A percentile compares a stretch with the other conserved stretches of the same genome.
Evolutionary conservation across 306 rosid genomes (phyloP).

Genomic region (Parietaria judaica): DNA sequence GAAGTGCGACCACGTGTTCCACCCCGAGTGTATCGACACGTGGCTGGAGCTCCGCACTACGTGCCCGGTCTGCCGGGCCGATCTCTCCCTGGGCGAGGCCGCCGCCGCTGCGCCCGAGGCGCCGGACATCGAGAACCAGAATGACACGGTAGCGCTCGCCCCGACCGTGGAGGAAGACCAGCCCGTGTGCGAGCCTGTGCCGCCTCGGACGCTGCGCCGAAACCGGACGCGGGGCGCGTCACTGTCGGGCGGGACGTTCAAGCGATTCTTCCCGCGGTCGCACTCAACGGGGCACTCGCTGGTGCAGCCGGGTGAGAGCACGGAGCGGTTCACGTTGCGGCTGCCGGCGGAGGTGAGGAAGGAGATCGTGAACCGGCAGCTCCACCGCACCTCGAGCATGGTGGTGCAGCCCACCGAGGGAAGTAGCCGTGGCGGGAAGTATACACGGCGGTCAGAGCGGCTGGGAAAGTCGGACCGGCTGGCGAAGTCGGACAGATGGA

Average conservation of each 20-base stretch:
- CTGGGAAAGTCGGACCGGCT: slow-evolving; percentile 28
- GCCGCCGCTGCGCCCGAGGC: slow-evolving; percentile 16
- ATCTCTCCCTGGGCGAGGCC: slow-evolving; percentile 39
- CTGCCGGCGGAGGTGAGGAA: slow-evolving; percentile 66
- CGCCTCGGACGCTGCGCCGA: not conserved
- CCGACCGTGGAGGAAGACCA: not conserved
- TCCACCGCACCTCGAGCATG: slow-evolving; percentile 62
- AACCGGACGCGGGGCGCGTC: slow-evolving; percentile 46
- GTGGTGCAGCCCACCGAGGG: slow-evolving; percentile 44
- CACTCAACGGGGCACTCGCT: slow-evolving; percentile 87
- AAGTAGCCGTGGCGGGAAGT: slow-evolving; percentile 48
- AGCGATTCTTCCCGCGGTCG: slow-evolving; percentile 49
- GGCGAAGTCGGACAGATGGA: slow-evolving; percentile 69
- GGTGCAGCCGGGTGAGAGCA: slow-evolving; percentile 61
- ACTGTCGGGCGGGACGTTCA: slow-evolving; percentile 21
- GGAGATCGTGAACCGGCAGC: slow-evolving; percentile 41
- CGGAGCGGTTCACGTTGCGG: slow-evolving; percentile 72
- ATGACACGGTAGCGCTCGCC: slow-evolving; percentile 16
- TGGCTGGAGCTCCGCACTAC: slow-evolving; percentile 73
- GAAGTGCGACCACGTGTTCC: slow-evolving; percentile 89
- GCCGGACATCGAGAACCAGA: slow-evolving; percentile 39
- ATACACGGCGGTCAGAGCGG: not conserved
- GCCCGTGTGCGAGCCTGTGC: not conserved
- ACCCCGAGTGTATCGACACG: slow-evolving; percentile 73
- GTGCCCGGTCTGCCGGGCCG: slow-evolving; percentile 87